Evolutionary conservation across 2,329 filamentous ascomycete genomes (phyloP).

Genomic region (Alternaria burnsii): DNA sequence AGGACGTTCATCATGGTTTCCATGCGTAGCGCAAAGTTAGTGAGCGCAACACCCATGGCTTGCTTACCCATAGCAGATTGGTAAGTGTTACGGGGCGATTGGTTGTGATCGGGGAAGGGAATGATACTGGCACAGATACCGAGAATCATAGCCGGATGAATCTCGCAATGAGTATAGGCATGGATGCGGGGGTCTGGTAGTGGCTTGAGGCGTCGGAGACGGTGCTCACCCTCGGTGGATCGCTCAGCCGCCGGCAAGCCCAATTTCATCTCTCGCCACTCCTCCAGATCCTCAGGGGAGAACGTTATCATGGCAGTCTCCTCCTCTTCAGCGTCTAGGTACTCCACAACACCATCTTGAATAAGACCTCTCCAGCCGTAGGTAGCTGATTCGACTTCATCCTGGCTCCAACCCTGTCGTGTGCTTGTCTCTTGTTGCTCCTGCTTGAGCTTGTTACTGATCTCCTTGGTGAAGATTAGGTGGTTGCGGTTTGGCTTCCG

Average conservation of each 20-base stretch:
- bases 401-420: conserved; percentile 63
- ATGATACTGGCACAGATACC: conserved; percentile 99
- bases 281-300: conserved; percentile 92
- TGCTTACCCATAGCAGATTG: conserved; percentile 99
- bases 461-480: conserved; percentile 83
- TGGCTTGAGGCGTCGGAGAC: conserved; percentile 87
- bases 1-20: conserved; percentile 99
- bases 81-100: conserved; percentile 98
- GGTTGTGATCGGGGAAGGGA: conserved; percentile 98
- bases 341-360: conserved; percentile 86
- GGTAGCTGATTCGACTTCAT: conserved; percentile 66
- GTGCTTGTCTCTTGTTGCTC: conserved; percentile 72
- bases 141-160: conserved; percentile 98
- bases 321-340: conserved; percentile 97
- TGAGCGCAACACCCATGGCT: conserved; percentile 98
- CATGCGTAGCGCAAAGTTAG: conserved; percentile 96
- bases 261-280: conserved; percentile 58
- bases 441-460: conserved; percentile 75
- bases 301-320: conserved; percentile 99
- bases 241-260: conserved; percentile 41
- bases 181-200: conserved; percentile 86
- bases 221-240: conserved; percentile 71
- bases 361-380: conserved; percentile 92
- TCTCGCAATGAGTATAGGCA: conserved; percentile 97
- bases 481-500: conserved; percentile 78